Conservation (phyloP, 2,329 filamentous ascomycete species). For the Periconia sp. region DNA sequence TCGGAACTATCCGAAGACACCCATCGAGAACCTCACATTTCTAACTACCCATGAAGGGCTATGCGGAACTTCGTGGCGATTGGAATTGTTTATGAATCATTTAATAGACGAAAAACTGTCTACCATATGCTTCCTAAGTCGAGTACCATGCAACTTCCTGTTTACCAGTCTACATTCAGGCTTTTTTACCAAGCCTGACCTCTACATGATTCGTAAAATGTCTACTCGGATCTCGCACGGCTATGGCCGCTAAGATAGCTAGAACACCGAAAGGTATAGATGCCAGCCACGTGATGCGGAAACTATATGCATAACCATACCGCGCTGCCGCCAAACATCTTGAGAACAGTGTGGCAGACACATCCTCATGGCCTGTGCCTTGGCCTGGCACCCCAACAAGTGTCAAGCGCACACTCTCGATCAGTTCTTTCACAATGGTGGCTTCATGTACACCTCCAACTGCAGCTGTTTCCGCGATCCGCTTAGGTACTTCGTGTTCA, state of each 20-base stretch:
- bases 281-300: slow-evolving; percentile 26
- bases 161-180: background rate
- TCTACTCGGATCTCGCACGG: slow-evolving; percentile 29
- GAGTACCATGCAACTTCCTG: background rate
- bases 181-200: slow-evolving; percentile 30
- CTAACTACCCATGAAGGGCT: too few species aligned
- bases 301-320: slow-evolving; percentile 32
- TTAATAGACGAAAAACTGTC: too few species aligned
- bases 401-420: slow-evolving; percentile 33
- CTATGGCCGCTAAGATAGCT: slow-evolving; percentile 17
- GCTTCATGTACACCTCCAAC: slow-evolving; percentile 22
- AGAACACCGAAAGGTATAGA: slow-evolving; percentile 29
- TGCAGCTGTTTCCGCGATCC: slow-evolving; percentile 31
- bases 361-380: slow-evolving; percentile 15
- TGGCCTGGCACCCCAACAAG: slow-evolving; percentile 31
- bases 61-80: too few species aligned
- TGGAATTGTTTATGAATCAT: too few species aligned
- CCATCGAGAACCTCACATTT: too few species aligned
- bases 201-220: slow-evolving; percentile 37
- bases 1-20: too few species aligned
- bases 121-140: too few species aligned
- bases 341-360: slow-evolving; percentile 9
- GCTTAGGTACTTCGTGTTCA: slow-evolving; percentile 26
- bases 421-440: slow-evolving; percentile 17
- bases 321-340: slow-evolving; percentile 25